Percentiles rank a stretch among this genome's conserved stretches.
These are phyloP conservation scores for Penicillium goetzii DNA, from an alignment of 495 filamentous ascomycete genomes.

Conservation along the genomic window DNA sequence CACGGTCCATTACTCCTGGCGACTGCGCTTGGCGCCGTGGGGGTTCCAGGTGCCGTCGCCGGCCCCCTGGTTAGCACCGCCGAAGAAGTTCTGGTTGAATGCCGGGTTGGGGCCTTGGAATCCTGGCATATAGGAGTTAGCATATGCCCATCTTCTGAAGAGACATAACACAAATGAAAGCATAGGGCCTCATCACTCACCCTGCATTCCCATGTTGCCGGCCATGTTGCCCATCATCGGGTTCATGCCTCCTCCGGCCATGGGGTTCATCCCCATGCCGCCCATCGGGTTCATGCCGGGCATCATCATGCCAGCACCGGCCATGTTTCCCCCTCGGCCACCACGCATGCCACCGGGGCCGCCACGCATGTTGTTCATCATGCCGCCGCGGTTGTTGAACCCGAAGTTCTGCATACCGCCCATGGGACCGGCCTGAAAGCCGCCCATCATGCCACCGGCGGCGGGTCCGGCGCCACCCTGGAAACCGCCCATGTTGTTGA, in stretches of 20 bases:
- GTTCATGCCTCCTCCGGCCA: conserved; percentile 63
- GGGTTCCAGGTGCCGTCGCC: conserved; percentile 77
- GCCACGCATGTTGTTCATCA: conserved; percentile 74
- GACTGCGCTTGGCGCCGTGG: conserved; percentile 78
- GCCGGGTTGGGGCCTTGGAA: conserved; percentile 70
- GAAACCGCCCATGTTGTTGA: conserved; percentile 60
- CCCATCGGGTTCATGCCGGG: conserved; percentile 56
- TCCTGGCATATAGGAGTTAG: conserved; percentile 40
- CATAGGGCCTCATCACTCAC: conserved; percentile 41
- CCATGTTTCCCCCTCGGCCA: conserved; percentile 64
- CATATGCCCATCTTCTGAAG: not conserved
- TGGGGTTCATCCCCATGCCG: conserved; percentile 67
- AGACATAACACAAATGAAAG: not conserved
- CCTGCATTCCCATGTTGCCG: conserved; percentile 63
- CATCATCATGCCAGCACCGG: conserved; percentile 59
- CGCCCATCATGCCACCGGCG: conserved; percentile 61
- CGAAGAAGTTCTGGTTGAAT: conserved; percentile 78
- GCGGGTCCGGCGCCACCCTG: conserved; percentile 44
- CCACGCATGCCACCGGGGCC: conserved; percentile 71
- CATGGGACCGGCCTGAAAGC: conserved; percentile 59
- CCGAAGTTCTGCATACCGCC: conserved; percentile 61
- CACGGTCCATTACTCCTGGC: conserved; percentile 57
- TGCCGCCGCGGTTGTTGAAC: conserved; percentile 64
- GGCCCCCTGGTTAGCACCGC: conserved; percentile 59
- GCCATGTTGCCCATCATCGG: conserved; percentile 50